Base-by-base conservation (phyloP, 1,284 basidiomycete genomes). In the Mycena citricolor region DNA sequence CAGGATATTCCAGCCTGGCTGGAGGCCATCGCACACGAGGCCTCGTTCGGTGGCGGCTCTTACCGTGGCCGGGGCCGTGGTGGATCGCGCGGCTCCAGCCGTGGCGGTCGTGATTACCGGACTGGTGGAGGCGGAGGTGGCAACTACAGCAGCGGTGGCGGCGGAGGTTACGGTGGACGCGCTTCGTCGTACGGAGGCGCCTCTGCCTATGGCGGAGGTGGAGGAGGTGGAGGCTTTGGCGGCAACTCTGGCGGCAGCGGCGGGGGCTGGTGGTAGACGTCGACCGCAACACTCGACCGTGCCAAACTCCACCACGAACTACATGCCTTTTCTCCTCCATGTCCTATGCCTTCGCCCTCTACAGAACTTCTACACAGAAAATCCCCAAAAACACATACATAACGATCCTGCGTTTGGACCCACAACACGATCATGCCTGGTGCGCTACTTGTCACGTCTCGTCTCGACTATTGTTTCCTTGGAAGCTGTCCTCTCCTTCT, bases 1-100 rank as follows among this genome's bases (percentile, higher is more conserved):
- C 97, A 99, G 68, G 94, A 97, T 50, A 86, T 94, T 42, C 94
- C 94, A 4, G 54, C 65, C n/a, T 99, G 94, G 94, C 76, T 98
- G 44, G 90, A 94, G 62, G 83, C 83, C 20, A 84, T 97, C 42
- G 84, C 86, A 4, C 80, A 86, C 46, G 94, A 98, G 71, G 74
- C 39, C 47, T 1, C 42, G 38, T 2, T 39, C 44, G 4, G 17
- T 13, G 12, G 25, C 25, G 12, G 39, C 39, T 8, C 21, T 49
- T 6, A 21, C 22, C 2, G 38, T 11, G 1, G 47, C 33, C 1
- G 23, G 41, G 5, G 29, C 22, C 6, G 37, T 49, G 11, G 14
- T 49, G 1, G 38, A 49, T 4, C n/a, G n/a, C 57, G 63, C 32
- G 62, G 73, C 23, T 67, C 68, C 13, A 63, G 73, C 24, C 65